Conservation (phyloP, 768 basidiomycete genomes). For the Tylopilus balloui region DNA sequence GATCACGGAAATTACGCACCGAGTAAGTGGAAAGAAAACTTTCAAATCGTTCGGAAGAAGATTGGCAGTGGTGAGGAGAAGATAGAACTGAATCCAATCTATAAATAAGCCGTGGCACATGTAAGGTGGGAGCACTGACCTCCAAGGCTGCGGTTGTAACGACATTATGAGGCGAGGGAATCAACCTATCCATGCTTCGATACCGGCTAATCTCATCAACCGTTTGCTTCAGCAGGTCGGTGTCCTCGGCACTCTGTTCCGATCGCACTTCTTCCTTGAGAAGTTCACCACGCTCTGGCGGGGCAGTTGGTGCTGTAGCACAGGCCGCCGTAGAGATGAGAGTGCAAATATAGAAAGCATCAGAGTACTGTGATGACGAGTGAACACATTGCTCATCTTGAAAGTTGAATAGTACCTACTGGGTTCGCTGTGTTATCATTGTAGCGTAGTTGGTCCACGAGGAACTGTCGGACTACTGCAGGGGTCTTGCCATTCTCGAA, state of each 20-base stretch:
- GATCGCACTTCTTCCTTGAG: slow-evolving; percentile 61
- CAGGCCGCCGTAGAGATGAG: slow-evolving; percentile 80
- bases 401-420: slow-evolving; percentile 44
- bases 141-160: slow-evolving; percentile 89
- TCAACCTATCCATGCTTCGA: slow-evolving; percentile 90
- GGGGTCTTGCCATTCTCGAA: slow-evolving; percentile 86
- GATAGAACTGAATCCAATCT: slow-evolving; percentile 56
- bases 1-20: slow-evolving; percentile 44
- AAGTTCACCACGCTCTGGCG: slow-evolving; percentile 79
- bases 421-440: slow-evolving; percentile 93
- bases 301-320: slow-evolving; percentile 68
- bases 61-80: slow-evolving; percentile 70
- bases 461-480: slow-evolving; percentile 77
- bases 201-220: slow-evolving; percentile 84
- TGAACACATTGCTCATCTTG: slow-evolving; percentile 1
- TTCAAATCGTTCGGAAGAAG: slow-evolving; percentile 73
- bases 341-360: slow-evolving; percentile 85
- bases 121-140: slow-evolving; percentile 43
- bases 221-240: slow-evolving; percentile 66
- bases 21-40: slow-evolving; percentile 82
- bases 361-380: slow-evolving; percentile 61
- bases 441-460: slow-evolving; percentile 89
- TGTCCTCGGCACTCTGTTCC: slow-evolving; percentile 66
- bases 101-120: slow-evolving; percentile 6
- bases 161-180: slow-evolving; percentile 91